phyloP scores from a whole-genome alignment of 2,329 filamentous ascomycete genomes.

The Chalaropsis thielavioides region DNA sequence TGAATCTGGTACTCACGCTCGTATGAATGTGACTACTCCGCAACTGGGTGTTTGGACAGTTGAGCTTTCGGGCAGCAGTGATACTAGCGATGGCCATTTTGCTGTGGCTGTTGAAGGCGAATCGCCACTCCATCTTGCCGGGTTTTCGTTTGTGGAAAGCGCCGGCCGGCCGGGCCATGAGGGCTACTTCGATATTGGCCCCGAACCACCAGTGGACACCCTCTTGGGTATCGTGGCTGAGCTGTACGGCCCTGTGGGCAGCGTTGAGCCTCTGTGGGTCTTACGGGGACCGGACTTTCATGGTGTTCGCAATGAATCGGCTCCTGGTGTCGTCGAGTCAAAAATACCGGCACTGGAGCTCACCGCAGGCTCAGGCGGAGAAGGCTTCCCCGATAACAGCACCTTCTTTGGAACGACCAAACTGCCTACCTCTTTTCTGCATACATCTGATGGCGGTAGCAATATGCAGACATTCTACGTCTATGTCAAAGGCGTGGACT shows the following conservation, averaged over 20 bases:
- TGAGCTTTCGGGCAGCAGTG: not conserved
- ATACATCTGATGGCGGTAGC: not conserved
- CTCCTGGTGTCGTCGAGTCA: not conserved
- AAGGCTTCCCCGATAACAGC: conserved; percentile 7
- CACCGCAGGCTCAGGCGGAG: conserved; percentile 8
- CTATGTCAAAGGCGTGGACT: conserved; percentile 14
- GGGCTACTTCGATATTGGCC: conserved; percentile 18
- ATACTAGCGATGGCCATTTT: conserved; percentile 7
- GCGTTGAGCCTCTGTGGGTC: conserved; percentile 11
- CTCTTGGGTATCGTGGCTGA: conserved; percentile 13
- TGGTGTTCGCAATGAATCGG: conserved; percentile 5
- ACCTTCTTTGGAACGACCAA: conserved; percentile 11
- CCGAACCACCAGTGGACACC: conserved; percentile 5
- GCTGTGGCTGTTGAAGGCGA: conserved; percentile 14
- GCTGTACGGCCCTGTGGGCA: conserved; percentile 15
- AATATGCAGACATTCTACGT: conserved; percentile 10
- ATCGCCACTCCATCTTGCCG: conserved; percentile 13
- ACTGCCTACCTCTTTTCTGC: not conserved
- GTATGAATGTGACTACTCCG: conserved; percentile 15
- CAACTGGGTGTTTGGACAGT: conserved; percentile 15
- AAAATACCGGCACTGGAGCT: conserved; percentile 2
- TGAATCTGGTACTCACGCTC: conserved; percentile 14
- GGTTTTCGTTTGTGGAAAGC: conserved; percentile 17
- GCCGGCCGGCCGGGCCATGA: conserved; percentile 16
- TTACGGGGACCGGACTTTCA: conserved; percentile 10